Base-by-base conservation (phyloP, 2,329 filamentous ascomycete species). In the Alternaria alternata region DNA sequence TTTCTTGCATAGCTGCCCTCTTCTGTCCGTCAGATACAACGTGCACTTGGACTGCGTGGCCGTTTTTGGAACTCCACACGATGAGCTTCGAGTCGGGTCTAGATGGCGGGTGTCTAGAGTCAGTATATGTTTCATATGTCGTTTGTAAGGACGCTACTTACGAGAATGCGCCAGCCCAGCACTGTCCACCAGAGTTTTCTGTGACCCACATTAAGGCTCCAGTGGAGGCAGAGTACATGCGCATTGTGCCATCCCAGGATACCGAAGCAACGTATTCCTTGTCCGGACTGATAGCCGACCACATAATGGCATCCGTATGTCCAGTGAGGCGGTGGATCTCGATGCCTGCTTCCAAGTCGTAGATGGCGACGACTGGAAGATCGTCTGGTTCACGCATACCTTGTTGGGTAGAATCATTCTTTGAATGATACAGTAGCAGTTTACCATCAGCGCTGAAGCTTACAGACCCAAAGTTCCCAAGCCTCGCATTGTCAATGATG, bases 161-260 rank as follows among this genome's bases (percentile, higher is more conserved):
- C 4, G 72, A 71, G 53, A 76, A 75, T 7, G 69, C 66, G 4
- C 64, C 69, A 24, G 69, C 54, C 69, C 72, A 74, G 43, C 64
- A 62, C 24, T 71, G 70, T 0, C 64, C 60, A 18, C 60, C 62
- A 4, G 63, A 64, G 16, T 69, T 38, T 11, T 59, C 60, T 5
- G 63, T 66, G 9, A 51, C 51, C 72, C 72, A 74, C 30, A 51
- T 42, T 1, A 75, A 51, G 24, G 61, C 54, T 4, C 71, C 71
- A 7, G 66, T 67, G 4, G 22, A 22, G n/a, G 28, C 60, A 18
- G 58, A 64, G 51, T 70, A 71, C 67, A 75, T 68, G n/a, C 70
- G 69, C 46, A 76, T 32, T 8, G 67, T 68, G 3, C 72, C 71
- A 46, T 75, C 71, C 70, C 68, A 74, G 22, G 74, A 67, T 14